These are phyloP conservation scores for Xanthoconium separans DNA, from an alignment of 1,284 basidiomycete species.

Conservation along the genomic window DNA sequence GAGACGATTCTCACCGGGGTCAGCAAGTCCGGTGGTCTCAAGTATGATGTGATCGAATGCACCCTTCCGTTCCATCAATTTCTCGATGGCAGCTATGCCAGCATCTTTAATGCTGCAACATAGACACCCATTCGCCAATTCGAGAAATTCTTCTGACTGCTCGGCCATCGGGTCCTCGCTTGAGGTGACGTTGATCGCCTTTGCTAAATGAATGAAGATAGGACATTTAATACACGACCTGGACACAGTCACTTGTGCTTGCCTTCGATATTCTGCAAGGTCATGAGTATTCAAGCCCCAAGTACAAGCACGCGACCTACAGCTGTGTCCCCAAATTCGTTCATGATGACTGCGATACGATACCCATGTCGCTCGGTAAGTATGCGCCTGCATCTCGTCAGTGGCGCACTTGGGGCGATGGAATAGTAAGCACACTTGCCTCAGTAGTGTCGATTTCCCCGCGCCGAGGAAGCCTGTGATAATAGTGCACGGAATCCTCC, in stretches of 20 bases:
- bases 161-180: slow-evolving; percentile 59
- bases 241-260: slow-evolving; percentile 31
- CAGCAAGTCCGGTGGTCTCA: slow-evolving; percentile 91
- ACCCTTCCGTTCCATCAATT: slow-evolving; percentile 78
- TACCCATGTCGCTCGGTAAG: slow-evolving; percentile 90
- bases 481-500: slow-evolving; percentile 80
- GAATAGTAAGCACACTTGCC: slow-evolving; percentile 39
- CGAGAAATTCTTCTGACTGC: slow-evolving; percentile 76
- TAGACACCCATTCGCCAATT: slow-evolving; percentile 90
- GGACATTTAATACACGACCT: slow-evolving; percentile 24
- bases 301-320: slow-evolving; percentile 43
- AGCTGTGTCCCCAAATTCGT: slow-evolving; percentile 86
- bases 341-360: slow-evolving; percentile 96
- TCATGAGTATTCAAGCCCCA: slow-evolving; percentile 10
- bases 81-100: slow-evolving; percentile 89
- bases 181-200: slow-evolving; percentile 76
- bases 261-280: slow-evolving; percentile 66
- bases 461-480: slow-evolving; percentile 91
- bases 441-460: slow-evolving; percentile 87
- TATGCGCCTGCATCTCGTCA: slow-evolving; percentile 61
- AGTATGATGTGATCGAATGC: slow-evolving; percentile 91
- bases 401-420: not conserved
- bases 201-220: slow-evolving; percentile 45
- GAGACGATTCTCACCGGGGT: slow-evolving; percentile 62
- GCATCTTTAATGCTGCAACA: slow-evolving; percentile 94